Evolutionary conservation across 2,329 filamentous ascomycete genomes (phyloP), one percentile per base, ranked within the genome.

Genomic region (Fusarium odoratissimum): DNA sequence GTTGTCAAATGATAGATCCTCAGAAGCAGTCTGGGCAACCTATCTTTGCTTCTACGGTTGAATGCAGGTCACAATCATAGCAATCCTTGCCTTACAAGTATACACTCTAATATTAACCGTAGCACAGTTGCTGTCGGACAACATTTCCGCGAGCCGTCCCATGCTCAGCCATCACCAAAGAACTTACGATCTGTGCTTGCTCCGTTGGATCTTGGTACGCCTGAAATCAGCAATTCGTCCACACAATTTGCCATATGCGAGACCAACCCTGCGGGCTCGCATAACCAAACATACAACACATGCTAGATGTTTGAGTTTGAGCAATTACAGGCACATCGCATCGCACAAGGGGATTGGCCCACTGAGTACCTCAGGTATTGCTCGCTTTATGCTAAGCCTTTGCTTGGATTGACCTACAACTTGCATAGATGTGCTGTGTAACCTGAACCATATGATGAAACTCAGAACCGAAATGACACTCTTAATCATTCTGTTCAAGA

Each of bases 301-400:
- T 74, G 56, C 49, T 60, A 56, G 60, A 33, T 28, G 61, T 72
- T 73, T 64, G 57, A 75, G 46, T 60, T 71, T 64, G 54, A 70
- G 55, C 46, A 68, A 49, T 49, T 51, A 42, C 41, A 70, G 59
- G 52, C 71, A 58, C 62, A 51, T 46, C 60, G 31, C 64, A 57
- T 75, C 68, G 67, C 30, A 75, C 73, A 74, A 72, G 45, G 56
- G 49, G 51, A 57, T 41, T 25, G 49, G 46, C 68, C 64, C 64
- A 56, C 58, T 59, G 37, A n/a, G 35, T 41, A 30, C 23, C 33
- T 40, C 14, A 40, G 16, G 33, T 17, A 33, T 45, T 72, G 57
- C 64, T 74, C 69, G 67, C 60, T 28, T 25, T 45, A 28, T 41
- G 45, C 42, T 58, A 31, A 46, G 42, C 28, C 19, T 23, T 40